Evolutionary conservation across 306 rosid genomes (phyloP), one percentile per base, ranked within the genome.

Genomic region (Cajanus cajan): DNA sequence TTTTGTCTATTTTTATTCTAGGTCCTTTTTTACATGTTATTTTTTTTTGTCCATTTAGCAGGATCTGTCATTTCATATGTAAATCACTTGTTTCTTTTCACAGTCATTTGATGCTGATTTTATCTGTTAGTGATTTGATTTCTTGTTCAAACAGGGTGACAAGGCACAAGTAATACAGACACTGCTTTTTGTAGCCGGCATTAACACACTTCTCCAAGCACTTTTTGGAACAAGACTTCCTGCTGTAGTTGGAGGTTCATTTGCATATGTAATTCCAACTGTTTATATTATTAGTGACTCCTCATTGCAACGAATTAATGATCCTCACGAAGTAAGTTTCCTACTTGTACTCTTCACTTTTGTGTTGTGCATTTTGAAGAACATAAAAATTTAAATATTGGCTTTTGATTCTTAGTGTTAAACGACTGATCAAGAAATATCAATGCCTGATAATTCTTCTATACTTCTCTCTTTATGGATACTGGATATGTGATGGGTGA

Each of bases 141-240:
- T 22, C 34, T 76, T 59, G 18, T 71, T 40, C 41, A 43, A 85
- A 40, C 82, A 92, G 97, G 93, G 93, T 36, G 97, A 92, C 67
- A 92, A 92, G 78, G 97, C 89, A 47, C 88, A 86, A 25, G 97
- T 92, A 19, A 87, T 92, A 76, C 97, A 92, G 82, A 92, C 97
- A 31, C 86, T 92, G 51, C 96, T 92, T 44, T 92, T 92, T 78
- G 97, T 92, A 66, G 86, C 95, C 52, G 97, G 97, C 41, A 64
- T 90, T 63, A 92, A 92, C 80, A 92, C 97, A 40, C 95, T 92
- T 86, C 96, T 92, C 47, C 97, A 92, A 89, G 89, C 97, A 65
- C 97, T 92, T 63, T 92, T 92, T 14, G 97, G 97, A 65, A 90
- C 97, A 13, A 84, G 97, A 78, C 86, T 92, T 81, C 97, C 97